A percentile compares a stretch with the other conserved stretches of the same genome.
Conservation (phyloP, 176 grass and related monocot species). For the Raddia distichophylla region DNA sequence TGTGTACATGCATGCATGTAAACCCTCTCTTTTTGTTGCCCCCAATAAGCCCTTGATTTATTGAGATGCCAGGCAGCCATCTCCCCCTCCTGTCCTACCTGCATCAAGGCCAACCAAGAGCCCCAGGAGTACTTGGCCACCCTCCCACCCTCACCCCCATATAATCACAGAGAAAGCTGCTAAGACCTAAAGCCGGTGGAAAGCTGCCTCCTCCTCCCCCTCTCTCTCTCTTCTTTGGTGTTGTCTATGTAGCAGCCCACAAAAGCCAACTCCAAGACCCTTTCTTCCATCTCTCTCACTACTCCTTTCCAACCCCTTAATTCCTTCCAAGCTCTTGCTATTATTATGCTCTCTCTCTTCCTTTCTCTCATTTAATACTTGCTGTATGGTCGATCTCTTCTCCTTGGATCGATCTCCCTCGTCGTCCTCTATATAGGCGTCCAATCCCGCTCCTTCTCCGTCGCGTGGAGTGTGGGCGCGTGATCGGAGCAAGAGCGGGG, state of each 20-base stretch:
- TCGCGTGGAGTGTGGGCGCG: not conserved
- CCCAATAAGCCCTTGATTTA: slow-evolving; percentile 40
- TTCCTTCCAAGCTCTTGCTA: slow-evolving; percentile 47
- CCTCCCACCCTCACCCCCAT: slow-evolving; percentile 35
- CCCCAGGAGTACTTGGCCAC: slow-evolving; percentile 49
- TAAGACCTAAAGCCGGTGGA: slow-evolving; percentile 66
- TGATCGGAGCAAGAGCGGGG: slow-evolving; percentile 13
- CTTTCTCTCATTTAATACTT: slow-evolving; percentile 16
- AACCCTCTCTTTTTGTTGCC: slow-evolving; percentile 7
- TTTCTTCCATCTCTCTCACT: slow-evolving; percentile 48
- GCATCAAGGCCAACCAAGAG: slow-evolving; percentile 47
- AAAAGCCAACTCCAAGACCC: slow-evolving; percentile 60
- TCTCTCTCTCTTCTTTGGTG: slow-evolving; percentile 34
- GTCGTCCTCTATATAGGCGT: slow-evolving; percentile 36
- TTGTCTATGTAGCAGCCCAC: slow-evolving; percentile 51
- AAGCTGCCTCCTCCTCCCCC: slow-evolving; percentile 43
- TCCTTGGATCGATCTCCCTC: not conserved
- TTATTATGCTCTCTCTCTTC: not conserved
- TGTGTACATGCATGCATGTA: slow-evolving; percentile 20
- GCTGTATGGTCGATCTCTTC: slow-evolving; percentile 25
- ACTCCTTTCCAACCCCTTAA: slow-evolving; percentile 12
- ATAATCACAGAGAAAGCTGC: slow-evolving; percentile 63
- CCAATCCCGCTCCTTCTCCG: slow-evolving; percentile 4
- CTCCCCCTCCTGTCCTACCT: slow-evolving; percentile 15
- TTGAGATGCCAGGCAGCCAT: slow-evolving; percentile 24